A percentile compares a stretch with the other conserved stretches of the same genome.
Evolutionary conservation across 257 asterid species (phyloP).

Genomic region (Solanum dulcamara): DNA sequence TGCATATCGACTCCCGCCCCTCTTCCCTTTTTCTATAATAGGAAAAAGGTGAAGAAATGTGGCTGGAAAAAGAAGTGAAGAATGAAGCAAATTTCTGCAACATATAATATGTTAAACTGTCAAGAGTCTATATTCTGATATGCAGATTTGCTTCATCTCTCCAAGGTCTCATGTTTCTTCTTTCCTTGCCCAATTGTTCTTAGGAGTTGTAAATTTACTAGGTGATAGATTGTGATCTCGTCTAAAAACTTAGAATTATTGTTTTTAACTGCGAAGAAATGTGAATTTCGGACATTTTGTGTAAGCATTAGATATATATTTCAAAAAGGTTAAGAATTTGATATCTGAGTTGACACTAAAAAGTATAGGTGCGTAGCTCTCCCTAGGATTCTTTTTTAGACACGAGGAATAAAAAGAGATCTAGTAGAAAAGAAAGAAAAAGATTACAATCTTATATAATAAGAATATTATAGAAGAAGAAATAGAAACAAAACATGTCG

Average conservation of each 20-base stretch:
- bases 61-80: background rate
- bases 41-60: background rate
- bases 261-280: background rate
- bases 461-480: no score
- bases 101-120: background rate
- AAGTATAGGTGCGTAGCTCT: background rate
- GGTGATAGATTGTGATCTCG: background rate
- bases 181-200: background rate
- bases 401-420: no score
- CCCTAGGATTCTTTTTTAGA: no score
- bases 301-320: background rate
- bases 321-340: background rate
- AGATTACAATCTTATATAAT: no score
- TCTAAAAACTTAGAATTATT: no score
- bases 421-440: no score
- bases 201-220: background rate
- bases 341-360: background rate
- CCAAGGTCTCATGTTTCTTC: background rate
- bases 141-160: background rate
- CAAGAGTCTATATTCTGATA: background rate
- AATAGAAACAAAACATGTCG: no score
- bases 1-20: background rate
- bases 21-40: background rate
- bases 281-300: background rate
- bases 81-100: background rate